phyloP scores from a whole-genome alignment of 805 yeast genomes.

The Saccharomycopsis fibuligera region DNA sequence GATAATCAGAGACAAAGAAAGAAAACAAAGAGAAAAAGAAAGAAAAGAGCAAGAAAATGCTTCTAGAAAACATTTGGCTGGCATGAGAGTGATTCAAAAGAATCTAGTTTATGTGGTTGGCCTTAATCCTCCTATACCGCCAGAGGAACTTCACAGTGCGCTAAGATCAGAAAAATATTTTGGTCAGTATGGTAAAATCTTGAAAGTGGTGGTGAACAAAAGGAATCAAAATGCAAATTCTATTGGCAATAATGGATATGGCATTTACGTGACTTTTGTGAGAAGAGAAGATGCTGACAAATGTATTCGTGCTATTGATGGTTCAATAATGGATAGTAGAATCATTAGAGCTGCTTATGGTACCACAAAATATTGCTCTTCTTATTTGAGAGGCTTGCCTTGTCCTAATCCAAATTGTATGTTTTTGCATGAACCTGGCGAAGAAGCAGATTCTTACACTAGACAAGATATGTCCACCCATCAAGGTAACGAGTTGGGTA shows the following conservation, averaged over 20 bases:
- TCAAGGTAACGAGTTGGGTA: constrained; percentile 42
- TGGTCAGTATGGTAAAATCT: constrained; percentile 97
- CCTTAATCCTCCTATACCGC: constrained; percentile 75
- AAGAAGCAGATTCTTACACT: constrained; percentile 88
- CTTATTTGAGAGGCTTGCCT: constrained; percentile 87
- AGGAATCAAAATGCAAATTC: constrained; percentile 45
- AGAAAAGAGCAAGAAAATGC: constrained; percentile 81
- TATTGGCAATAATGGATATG: constrained; percentile 52
- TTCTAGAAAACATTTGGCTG: constrained; percentile 84
- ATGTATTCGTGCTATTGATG: constrained; percentile 89
- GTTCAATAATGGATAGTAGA: constrained; percentile 88
- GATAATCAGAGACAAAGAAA: constrained; percentile 74
- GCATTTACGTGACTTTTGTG: constrained; percentile 92
- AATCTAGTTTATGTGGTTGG: constrained; percentile 96
- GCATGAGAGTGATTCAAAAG: constrained; percentile 97
- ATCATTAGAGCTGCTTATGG: constrained; percentile 93
- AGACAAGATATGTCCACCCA: constrained; percentile 82
- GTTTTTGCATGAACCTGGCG: constrained; percentile 99
- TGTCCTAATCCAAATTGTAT: constrained; percentile 99
- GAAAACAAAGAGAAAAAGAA: constrained; percentile 84
- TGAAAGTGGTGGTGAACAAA: constrained; percentile 87
- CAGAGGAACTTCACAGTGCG: constrained; percentile 77
- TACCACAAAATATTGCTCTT: constrained; percentile 97
- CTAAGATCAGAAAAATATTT: constrained; percentile 87
- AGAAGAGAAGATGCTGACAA: constrained; percentile 91